phyloP scores from a whole-genome alignment of 192 early-diverging fungal species.

The Backusella parvicylindrica region DNA sequence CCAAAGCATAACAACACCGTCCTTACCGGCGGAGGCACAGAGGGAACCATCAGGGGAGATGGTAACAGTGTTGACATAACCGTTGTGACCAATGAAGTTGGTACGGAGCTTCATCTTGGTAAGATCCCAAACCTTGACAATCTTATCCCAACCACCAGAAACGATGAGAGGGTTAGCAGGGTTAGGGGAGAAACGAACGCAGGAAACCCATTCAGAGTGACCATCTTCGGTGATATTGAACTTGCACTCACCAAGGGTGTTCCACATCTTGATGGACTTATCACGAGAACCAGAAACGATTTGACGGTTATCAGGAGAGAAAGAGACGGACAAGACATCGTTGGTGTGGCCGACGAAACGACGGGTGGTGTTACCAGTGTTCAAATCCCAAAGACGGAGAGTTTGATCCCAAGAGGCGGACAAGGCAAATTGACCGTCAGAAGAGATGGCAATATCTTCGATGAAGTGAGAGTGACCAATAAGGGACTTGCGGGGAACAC shows the following conservation, averaged over 20 bases:
- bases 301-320: conserved; percentile 99
- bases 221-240: conserved; percentile 94
- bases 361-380: conserved; percentile 91
- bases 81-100: conserved; percentile 98
- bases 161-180: conserved; percentile 96
- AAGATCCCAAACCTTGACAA: conserved; percentile 99
- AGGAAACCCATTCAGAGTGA: conserved; percentile 98
- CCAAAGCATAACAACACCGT: conserved; percentile 99
- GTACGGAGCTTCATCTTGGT: conserved; percentile 97
- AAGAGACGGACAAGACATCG: conserved; percentile 97
- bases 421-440: conserved; percentile 97
- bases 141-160: conserved; percentile 98
- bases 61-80: conserved; percentile 97
- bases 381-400: conserved; percentile 98
- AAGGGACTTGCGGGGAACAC: conserved; percentile 84
- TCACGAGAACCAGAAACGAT: conserved; percentile 98
- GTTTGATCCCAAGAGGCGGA: conserved; percentile 99
- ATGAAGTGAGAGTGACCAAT: conserved; percentile 99
- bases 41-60: conserved; percentile 99
- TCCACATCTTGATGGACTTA: conserved; percentile 99
- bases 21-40: conserved; percentile 99
- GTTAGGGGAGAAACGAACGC: conserved; percentile 99
- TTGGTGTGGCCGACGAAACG: conserved; percentile 96
- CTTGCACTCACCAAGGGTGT: conserved; percentile 99
- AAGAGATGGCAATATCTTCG: conserved; percentile 96